Evolutionary conservation across 768 basidiomycete species (phyloP).

Genomic region (Scleroderma citrinum): DNA sequence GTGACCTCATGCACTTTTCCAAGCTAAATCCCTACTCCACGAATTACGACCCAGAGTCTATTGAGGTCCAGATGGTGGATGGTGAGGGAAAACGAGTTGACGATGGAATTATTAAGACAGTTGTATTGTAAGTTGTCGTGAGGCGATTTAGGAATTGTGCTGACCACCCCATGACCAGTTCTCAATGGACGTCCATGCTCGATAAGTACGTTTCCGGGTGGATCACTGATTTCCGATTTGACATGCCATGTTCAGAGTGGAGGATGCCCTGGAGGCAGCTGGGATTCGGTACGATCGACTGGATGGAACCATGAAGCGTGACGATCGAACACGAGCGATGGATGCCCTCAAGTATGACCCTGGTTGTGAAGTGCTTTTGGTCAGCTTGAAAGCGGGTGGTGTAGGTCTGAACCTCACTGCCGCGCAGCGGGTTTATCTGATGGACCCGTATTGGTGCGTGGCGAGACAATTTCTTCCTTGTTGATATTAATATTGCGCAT

Average conservation of each 20-base stretch:
- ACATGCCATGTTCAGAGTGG: constrained; percentile 49
- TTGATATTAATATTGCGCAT: constrained; percentile 1
- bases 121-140: constrained; percentile 76
- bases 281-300: constrained; percentile 86
- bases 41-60: constrained; percentile 74
- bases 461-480: neutral
- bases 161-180: constrained; percentile 40
- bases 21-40: constrained; percentile 76
- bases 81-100: constrained; percentile 63
- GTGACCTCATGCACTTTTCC: constrained; percentile 78
- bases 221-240: neutral
- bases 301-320: constrained; percentile 97
- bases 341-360: constrained; percentile 89
- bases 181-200: constrained; percentile 93
- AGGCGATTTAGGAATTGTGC: constrained; percentile 11
- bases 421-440: constrained; percentile 88
- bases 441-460: constrained; percentile 91
- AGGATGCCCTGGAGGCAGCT: constrained; percentile 79
- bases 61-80: constrained; percentile 77
- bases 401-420: constrained; percentile 95
- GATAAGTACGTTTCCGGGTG: constrained; percentile 54
- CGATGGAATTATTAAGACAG: constrained; percentile 76
- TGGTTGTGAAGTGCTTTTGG: constrained; percentile 86
- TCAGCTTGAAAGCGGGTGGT: constrained; percentile 94
- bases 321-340: constrained; percentile 88